Percentiles rank a stretch among this genome's conserved stretches.
These are phyloP conservation scores for Colletotrichum tropicicola DNA, from an alignment of 2,329 filamentous ascomycete genomes.

Conservation along the genomic window DNA sequence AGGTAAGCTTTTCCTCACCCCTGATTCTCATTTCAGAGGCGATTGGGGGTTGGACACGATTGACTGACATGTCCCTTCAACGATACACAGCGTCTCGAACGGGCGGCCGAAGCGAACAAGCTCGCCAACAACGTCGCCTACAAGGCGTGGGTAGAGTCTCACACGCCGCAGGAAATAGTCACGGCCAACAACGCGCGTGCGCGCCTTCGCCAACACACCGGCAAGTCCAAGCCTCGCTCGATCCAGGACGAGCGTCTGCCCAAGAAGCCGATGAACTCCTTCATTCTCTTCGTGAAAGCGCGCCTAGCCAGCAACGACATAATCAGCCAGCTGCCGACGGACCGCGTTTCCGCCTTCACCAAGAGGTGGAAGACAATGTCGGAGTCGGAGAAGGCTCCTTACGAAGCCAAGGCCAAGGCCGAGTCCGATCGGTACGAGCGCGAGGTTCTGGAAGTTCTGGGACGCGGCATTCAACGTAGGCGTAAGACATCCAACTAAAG, in stretches of 20 bases:
- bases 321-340: constrained; percentile 27
- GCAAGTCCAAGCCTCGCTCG: constrained; percentile 31
- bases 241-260: constrained; percentile 60
- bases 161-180: constrained; percentile 49
- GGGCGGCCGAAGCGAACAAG: constrained; percentile 48
- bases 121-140: constrained; percentile 47
- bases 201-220: constrained; percentile 45
- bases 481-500: too few species aligned
- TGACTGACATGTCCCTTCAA: neutral
- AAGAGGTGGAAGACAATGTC: constrained; percentile 54
- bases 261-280: constrained; percentile 45
- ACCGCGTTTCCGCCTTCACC: constrained; percentile 34
- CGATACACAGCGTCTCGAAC: constrained; percentile 46
- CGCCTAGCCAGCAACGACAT: constrained; percentile 44
- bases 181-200: constrained; percentile 58
- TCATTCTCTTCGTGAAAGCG: constrained; percentile 46
- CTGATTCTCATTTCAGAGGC: too few species aligned
- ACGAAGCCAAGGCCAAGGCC: constrained; percentile 41
- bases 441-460: constrained; percentile 35
- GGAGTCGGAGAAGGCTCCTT: constrained; percentile 51
- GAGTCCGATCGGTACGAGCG: constrained; percentile 42
- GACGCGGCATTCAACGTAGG: constrained; percentile 16
- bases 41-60: too few species aligned
- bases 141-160: constrained; percentile 58
- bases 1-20: constrained; percentile 49